A percentile compares a stretch with the other conserved stretches of the same genome.
These are phyloP conservation scores for Didymella pinodella DNA, from an alignment of 2,329 filamentous ascomycete genomes.

Conservation along the genomic window DNA sequence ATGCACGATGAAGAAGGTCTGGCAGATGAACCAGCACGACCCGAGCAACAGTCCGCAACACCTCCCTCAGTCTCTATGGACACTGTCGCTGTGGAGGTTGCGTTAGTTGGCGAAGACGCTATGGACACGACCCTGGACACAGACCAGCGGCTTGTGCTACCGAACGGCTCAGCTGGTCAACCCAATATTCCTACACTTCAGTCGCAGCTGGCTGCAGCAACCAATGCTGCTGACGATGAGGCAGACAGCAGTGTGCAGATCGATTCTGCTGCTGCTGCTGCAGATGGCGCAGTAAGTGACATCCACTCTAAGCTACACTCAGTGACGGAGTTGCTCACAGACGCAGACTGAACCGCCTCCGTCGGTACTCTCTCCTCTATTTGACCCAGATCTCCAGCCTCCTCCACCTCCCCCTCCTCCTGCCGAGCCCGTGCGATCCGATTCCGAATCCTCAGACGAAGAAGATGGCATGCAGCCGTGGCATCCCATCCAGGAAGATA, in stretches of 20 bases:
- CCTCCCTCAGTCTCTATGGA: constrained; percentile 21
- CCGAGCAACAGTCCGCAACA: constrained; percentile 10
- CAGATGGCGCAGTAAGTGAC: constrained; percentile 29
- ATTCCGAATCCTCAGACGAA: constrained; percentile 47
- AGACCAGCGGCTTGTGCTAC: constrained; percentile 34
- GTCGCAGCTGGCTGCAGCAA: constrained; percentile 28
- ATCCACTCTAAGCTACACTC: neutral
- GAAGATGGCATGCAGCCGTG: constrained; percentile 55
- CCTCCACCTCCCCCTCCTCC: constrained; percentile 46
- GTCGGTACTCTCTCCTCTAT: constrained; percentile 32
- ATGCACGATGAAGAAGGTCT: constrained; percentile 44
- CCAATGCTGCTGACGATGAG: constrained; percentile 20
- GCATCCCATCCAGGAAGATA: constrained; percentile 65
- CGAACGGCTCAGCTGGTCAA: constrained; percentile 32
- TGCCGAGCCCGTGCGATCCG: constrained; percentile 39
- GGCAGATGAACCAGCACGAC: constrained; percentile 24
- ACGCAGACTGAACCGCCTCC: constrained; percentile 25
- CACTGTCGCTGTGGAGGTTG: constrained; percentile 41
- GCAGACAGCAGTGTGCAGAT: constrained; percentile 21
- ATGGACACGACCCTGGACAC: constrained; percentile 52
- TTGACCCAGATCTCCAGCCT: constrained; percentile 36
- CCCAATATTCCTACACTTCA: constrained; percentile 20
- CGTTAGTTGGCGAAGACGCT: constrained; percentile 45
- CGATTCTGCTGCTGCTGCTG: constrained; percentile 7
- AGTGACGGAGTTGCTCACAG: constrained; percentile 27